Base-by-base conservation (phyloP, 2,329 filamentous ascomycete species). In the Alternaria ventricosa region DNA sequence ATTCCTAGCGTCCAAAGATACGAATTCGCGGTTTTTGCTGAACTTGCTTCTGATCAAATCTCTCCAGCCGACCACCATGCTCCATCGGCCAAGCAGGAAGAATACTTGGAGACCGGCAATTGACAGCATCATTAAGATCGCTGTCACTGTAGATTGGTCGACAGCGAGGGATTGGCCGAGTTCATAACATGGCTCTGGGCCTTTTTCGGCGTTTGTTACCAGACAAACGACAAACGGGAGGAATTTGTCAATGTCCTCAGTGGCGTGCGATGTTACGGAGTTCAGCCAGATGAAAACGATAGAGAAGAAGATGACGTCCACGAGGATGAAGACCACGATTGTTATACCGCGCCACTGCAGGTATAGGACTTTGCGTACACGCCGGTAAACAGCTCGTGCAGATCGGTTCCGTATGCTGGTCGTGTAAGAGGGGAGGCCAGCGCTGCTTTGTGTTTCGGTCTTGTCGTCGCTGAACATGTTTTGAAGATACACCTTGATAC, bases 291-390 rank as follows among this genome's bases (percentile, higher is more conserved):
- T 90, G 77, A 98, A 98, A 58, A 97, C 87, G 49, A 97, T 85
- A 2, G 94, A 90, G 81, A 98, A 97, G 85, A 97, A 97, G 73
- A 97, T 89, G 66, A 98, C 93, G 77, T 98, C 94, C 63, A 89
- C 87, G 61, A 97, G 87, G 71, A 98, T 97, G 77, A 97, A 91
- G 56, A 96, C 84, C 13, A 97, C 94, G 64, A 98, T 92, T 46
- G 89, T 88, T 64, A 97, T 95, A 47, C 94, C 95, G 71, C 95
- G 88, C 96, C 96, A 99, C 80, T 99, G 96, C 5, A 98, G 87
- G 77, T 92, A 89, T 41, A 99, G 87, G 18, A 98, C 94, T 70
- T 94, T 91, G 68, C 90, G 89, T 41, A 99, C 88, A 71, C 96
- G 89, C 67, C 92, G 90, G 77, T 96, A 97, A 3, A 96, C 93